phyloP scores from a whole-genome alignment of 306 rosid genomes.

The Cajanus cajan region DNA sequence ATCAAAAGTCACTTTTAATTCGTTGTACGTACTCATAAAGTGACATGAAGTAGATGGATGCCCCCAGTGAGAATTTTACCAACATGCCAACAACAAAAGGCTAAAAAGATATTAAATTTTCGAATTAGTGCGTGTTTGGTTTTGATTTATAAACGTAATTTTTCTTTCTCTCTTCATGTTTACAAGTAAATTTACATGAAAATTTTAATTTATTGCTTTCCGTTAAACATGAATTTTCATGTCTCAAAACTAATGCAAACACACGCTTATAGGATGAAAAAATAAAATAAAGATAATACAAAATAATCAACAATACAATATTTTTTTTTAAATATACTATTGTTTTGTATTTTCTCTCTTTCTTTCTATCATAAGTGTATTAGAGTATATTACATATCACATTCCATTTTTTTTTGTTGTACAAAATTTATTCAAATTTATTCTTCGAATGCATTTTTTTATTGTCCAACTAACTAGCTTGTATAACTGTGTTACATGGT shows the following conservation, averaged over 20 bases:
- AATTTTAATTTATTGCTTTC: too few relatives aligned
- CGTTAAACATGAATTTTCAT: too few relatives aligned
- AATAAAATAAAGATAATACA: neutral
- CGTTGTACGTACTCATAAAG: conserved; percentile 17
- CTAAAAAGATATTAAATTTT: neutral
- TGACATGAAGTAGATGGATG: neutral
- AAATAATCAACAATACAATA: neutral
- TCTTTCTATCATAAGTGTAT: neutral
- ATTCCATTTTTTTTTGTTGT: neutral
- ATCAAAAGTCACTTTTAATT: conserved; percentile 19
- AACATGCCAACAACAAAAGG: neutral
- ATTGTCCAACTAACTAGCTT: neutral
- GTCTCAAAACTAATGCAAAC: too few relatives aligned
- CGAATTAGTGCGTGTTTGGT: too few relatives aligned
- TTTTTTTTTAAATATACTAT: neutral
- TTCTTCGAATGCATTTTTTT: neutral
- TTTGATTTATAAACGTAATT: too few relatives aligned
- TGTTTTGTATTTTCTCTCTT: neutral
- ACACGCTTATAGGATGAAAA: too few relatives aligned
- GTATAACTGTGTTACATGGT: neutral
- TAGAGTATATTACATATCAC: neutral
- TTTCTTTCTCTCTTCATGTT: too few relatives aligned
- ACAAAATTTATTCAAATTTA: too few relatives aligned
- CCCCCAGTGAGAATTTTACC: neutral
- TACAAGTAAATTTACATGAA: too few relatives aligned